phyloP scores from a whole-genome alignment of 177 flowering plant species.

The Vitis hybrid region DNA sequence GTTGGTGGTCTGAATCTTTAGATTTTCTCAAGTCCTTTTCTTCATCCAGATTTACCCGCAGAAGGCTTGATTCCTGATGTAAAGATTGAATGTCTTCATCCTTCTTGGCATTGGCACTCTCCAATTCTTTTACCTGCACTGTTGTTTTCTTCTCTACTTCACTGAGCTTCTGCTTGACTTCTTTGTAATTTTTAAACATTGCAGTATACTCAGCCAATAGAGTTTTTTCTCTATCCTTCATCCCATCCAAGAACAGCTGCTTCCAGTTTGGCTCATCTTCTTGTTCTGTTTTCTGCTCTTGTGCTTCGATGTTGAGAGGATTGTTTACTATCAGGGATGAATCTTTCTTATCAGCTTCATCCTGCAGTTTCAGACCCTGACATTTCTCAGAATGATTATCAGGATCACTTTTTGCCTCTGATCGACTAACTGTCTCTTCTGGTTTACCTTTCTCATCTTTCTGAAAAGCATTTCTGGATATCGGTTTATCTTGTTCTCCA shows the following conservation, averaged over 20 bases:
- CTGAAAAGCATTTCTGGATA: neutral
- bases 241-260: conserved; percentile 41
- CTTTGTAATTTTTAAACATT: conserved; percentile 55
- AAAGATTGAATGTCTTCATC: conserved; percentile 57
- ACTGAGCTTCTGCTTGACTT: conserved; percentile 48
- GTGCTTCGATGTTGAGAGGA: conserved; percentile 2
- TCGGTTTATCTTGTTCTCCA: conserved; percentile 6
- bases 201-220: conserved; percentile 50
- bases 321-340: conserved; percentile 9
- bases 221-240: conserved; percentile 51
- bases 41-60: conserved; percentile 15
- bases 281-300: conserved; percentile 17
- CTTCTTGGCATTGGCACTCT: conserved; percentile 38
- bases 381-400: neutral
- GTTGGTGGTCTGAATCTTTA: conserved; percentile 13
- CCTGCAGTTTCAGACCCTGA: neutral
- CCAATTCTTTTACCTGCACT: conserved; percentile 40
- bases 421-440: neutral
- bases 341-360: conserved; percentile 16
- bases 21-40: conserved; percentile 6
- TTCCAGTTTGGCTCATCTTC: conserved; percentile 53
- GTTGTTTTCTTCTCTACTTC: conserved; percentile 44
- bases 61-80: conserved; percentile 34
- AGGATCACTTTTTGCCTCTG: conserved; percentile 1
- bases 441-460: neutral